Conservation (phyloP, 768 basidiomycete species). For the Mrakia blollopis region DNA sequence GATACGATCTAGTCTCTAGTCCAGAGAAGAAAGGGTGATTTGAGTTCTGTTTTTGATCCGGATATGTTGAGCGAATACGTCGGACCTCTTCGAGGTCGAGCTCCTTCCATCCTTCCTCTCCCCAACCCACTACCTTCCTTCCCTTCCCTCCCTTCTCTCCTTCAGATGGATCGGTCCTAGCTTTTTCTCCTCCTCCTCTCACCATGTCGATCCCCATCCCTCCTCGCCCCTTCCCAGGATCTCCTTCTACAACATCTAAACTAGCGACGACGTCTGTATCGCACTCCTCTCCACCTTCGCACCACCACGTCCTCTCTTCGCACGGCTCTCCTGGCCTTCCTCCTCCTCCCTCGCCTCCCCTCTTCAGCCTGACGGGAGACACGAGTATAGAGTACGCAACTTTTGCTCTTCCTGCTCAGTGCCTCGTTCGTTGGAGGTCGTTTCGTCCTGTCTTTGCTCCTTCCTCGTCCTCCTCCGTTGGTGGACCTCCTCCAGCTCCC, state of each 20-base stretch:
- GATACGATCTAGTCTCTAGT: too few species aligned
- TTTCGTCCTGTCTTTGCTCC: background rate
- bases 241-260: background rate
- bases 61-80: too few species aligned
- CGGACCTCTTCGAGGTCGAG: background rate
- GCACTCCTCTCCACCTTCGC: background rate
- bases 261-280: background rate
- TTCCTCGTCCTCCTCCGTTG: background rate
- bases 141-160: background rate
- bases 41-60: background rate
- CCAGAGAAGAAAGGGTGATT: too few species aligned
- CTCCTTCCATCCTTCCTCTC: background rate
- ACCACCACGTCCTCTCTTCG: background rate
- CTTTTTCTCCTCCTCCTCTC: background rate
- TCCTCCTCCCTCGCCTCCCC: background rate
- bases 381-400: slow-evolving; percentile 1
- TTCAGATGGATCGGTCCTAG: background rate
- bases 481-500: background rate
- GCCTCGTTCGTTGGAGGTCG: background rate
- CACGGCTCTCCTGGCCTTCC: background rate
- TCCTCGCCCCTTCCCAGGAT: background rate
- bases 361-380: background rate
- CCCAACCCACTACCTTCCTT: background rate
- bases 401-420: background rate
- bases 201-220: background rate